Percentiles rank a stretch among this genome's conserved stretches.
Conservation (phyloP, 2,329 filamentous ascomycete species). For the Trichoderma brevicompactum region DNA sequence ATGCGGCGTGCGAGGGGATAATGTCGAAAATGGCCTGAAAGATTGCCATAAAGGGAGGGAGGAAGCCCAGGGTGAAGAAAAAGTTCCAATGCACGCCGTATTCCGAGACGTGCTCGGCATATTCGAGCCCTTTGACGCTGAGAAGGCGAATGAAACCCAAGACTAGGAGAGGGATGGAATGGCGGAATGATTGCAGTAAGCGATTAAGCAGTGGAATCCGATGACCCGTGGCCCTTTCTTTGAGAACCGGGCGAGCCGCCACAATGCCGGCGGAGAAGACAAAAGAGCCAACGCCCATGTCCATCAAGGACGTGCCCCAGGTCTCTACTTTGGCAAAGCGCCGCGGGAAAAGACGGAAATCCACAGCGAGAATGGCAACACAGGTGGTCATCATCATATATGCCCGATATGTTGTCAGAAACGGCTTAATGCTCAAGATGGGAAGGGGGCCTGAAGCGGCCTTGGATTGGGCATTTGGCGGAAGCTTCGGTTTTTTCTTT, state of each 20-base stretch:
- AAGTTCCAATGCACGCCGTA: constrained; percentile 99
- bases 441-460: constrained; percentile 35
- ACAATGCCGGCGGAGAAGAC: constrained; percentile 93
- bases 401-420: constrained; percentile 88
- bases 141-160: constrained; percentile 81
- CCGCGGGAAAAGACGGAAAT: constrained; percentile 90
- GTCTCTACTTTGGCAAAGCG: constrained; percentile 98
- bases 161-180: constrained; percentile 79
- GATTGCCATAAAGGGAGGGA: constrained; percentile 86
- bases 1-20: constrained; percentile 75
- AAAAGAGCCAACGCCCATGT: constrained; percentile 95
- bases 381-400: constrained; percentile 91
- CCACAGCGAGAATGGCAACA: constrained; percentile 91
- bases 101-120: constrained; percentile 95
- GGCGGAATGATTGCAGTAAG: constrained; percentile 70
- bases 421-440: constrained; percentile 80
- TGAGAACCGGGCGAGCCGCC: constrained; percentile 80
- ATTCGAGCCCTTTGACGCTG: constrained; percentile 92
- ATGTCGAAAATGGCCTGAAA: constrained; percentile 73
- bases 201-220: constrained; percentile 58
- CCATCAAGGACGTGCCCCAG: constrained; percentile 99
- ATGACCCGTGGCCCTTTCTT: constrained; percentile 62
- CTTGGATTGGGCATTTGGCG: constrained; percentile 47
- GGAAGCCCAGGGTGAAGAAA: constrained; percentile 90
- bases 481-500: constrained; percentile 55